Percentiles rank a stretch among this genome's conserved stretches.
Evolutionary conservation across 1,284 basidiomycete genomes (phyloP).

Genomic region (Ceratobasidium theobromae): DNA sequence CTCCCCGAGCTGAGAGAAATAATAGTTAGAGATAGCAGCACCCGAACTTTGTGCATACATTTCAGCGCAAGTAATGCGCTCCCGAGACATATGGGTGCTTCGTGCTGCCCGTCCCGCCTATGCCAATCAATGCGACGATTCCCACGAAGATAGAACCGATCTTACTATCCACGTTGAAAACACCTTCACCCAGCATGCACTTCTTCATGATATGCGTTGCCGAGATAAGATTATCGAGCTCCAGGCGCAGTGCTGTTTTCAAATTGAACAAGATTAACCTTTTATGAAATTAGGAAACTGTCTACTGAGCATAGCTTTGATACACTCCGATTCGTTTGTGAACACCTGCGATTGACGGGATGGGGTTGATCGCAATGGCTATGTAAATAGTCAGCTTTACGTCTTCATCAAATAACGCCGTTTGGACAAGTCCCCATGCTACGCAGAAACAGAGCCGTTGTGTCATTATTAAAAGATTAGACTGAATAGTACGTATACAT

Average conservation of each 20-base stretch:
- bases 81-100: too few relatives aligned
- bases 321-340: slow-evolving; percentile 6
- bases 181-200: background rate
- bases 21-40: too few relatives aligned
- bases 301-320: slow-evolving; percentile 10
- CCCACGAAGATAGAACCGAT: background rate
- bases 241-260: background rate
- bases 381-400: background rate
- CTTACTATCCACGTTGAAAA: slow-evolving; percentile 10
- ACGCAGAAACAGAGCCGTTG: background rate
- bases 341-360: too few relatives aligned
- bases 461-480: background rate
- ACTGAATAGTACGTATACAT: background rate
- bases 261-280: background rate
- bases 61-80: too few relatives aligned
- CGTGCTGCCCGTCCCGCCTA: too few relatives aligned
- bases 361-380: too few relatives aligned
- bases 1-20: too few relatives aligned
- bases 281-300: slow-evolving; percentile 8
- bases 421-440: background rate
- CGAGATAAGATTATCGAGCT: background rate
- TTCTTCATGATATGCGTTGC: background rate
- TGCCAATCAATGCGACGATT: too few relatives aligned
- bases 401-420: background rate
- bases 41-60: too few relatives aligned